These are phyloP conservation scores for Salix arbutifolia DNA, from an alignment of 345 rosid species.

Conservation along the genomic window DNA sequence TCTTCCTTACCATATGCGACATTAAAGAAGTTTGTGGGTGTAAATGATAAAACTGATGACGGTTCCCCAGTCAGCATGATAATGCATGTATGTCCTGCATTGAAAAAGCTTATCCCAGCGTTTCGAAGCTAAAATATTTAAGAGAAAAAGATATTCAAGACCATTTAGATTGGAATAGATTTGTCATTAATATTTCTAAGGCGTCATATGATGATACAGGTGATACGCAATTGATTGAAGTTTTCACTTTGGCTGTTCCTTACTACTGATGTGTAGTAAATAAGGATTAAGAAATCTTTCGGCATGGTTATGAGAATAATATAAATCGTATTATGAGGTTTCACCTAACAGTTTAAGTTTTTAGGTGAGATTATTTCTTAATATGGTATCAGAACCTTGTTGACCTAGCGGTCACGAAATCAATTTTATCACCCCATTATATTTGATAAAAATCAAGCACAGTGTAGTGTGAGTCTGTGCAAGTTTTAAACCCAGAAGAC, in stretches of 20 bases:
- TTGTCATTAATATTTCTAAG: not conserved
- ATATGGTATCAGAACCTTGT: too few species aligned
- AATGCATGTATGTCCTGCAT: not conserved
- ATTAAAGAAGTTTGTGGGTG: not conserved
- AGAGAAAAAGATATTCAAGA: not conserved
- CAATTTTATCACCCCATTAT: too few species aligned
- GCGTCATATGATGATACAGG: not conserved
- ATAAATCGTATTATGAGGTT: too few species aligned
- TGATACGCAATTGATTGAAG: not conserved
- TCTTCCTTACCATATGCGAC: not conserved
- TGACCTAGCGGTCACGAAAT: too few species aligned
- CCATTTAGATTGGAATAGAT: not conserved
- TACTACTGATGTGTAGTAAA: not conserved
- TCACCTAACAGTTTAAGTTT: too few species aligned
- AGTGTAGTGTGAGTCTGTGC: rapidly evolving
- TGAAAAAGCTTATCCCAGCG: not conserved
- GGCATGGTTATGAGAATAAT: not conserved
- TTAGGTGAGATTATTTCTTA: too few species aligned
- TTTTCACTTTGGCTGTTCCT: not conserved
- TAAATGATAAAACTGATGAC: not conserved
- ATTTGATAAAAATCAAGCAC: too few species aligned
- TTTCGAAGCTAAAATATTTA: not conserved
- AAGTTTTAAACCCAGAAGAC: too few species aligned
- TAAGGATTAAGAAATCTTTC: not conserved
- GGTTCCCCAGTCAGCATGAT: not conserved